These are phyloP conservation scores for Cryptomeria japonica DNA, from an alignment of 75 land plant genomes.

Conservation along the genomic window DNA sequence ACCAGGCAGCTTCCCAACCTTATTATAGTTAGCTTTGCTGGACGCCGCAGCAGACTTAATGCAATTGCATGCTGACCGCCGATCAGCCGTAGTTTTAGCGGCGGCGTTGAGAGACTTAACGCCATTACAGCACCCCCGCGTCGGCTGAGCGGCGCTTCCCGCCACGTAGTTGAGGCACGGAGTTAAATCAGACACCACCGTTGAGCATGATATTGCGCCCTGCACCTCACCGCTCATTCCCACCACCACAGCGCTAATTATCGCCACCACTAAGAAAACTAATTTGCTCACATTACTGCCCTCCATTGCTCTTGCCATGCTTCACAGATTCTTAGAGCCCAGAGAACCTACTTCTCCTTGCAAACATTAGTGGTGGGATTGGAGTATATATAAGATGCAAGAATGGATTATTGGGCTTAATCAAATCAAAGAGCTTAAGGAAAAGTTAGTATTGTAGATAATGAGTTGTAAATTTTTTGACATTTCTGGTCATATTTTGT, in stretches of 20 bases:
- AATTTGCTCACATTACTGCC: not conserved
- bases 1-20: not conserved
- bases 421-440: too few relatives aligned
- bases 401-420: too few relatives aligned
- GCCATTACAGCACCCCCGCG: slow-evolving; percentile 24
- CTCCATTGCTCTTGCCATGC: not conserved
- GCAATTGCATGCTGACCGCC: slow-evolving; percentile 23
- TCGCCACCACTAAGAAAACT: not conserved
- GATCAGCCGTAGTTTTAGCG: slow-evolving; percentile 17
- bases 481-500: too few relatives aligned
- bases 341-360: too few relatives aligned
- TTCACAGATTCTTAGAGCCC: too few relatives aligned
- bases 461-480: too few relatives aligned
- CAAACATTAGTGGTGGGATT: too few relatives aligned
- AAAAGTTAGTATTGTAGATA: too few relatives aligned
- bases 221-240: not conserved
- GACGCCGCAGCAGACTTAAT: slow-evolving; percentile 8
- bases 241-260: too few relatives aligned
- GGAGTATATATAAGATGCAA: too few relatives aligned
- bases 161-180: slow-evolving; percentile 3
- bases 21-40: not conserved
- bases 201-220: slow-evolving; percentile 4
- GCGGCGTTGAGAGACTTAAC: slow-evolving; percentile 17
- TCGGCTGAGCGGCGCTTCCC: not conserved
- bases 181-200: not conserved